These are phyloP conservation scores for Yamadazyma atlantica DNA, from an alignment of 1,139 yeast genomes.

Conservation along the genomic window DNA sequence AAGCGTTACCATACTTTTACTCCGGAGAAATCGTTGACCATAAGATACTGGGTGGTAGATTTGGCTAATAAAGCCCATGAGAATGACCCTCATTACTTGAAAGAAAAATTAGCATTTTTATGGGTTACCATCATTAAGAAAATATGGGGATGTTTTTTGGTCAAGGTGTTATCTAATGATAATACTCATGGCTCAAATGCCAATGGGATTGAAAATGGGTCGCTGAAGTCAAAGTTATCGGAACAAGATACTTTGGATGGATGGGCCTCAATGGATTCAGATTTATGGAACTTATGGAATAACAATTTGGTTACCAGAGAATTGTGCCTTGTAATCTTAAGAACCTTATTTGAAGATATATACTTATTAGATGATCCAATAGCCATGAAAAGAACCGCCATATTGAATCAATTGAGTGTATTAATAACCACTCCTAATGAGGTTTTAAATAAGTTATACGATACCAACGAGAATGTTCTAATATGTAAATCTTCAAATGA, in stretches of 20 bases:
- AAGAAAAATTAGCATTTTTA: conserved; percentile 82
- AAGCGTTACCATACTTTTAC: conserved; percentile 55
- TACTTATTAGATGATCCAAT: conserved; percentile 88
- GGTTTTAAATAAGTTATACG: conserved; percentile 66
- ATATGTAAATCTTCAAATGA: conserved; percentile 61
- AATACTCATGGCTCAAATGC: neutral
- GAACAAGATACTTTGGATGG: conserved; percentile 58
- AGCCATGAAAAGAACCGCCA: conserved; percentile 77
- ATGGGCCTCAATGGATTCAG: conserved; percentile 89
- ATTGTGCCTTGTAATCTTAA: conserved; percentile 69
- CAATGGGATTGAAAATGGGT: conserved; percentile 2
- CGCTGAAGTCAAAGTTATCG: conserved; percentile 8
- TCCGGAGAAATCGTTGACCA: conserved; percentile 62
- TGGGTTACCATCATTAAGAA: conserved; percentile 96
- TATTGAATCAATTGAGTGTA: conserved; percentile 78
- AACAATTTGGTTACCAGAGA: conserved; percentile 64
- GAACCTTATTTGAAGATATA: conserved; percentile 93
- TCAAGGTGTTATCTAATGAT: conserved; percentile 21
- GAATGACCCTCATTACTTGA: conserved; percentile 85
- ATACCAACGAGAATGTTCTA: conserved; percentile 62
- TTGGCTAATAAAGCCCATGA: conserved; percentile 58
- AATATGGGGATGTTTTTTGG: conserved; percentile 72
- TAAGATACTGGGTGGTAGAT: conserved; percentile 83
- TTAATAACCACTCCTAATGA: conserved; percentile 75
- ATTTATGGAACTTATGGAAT: conserved; percentile 74